phyloP scores from a whole-genome alignment of 768 basidiomycete genomes.

The Gymnopilus junonius region DNA sequence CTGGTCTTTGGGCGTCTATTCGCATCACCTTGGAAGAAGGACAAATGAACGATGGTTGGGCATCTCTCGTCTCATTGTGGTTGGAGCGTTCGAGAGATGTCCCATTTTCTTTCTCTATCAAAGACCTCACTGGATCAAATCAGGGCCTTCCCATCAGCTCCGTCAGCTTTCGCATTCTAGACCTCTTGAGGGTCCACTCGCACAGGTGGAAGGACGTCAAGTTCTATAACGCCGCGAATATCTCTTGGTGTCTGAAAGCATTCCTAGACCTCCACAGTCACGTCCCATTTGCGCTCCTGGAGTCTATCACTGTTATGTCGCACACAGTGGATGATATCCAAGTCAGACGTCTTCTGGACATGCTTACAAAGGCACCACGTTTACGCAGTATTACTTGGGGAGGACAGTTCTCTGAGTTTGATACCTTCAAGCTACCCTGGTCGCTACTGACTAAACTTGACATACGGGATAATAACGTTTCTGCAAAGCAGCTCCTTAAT shows the following conservation, averaged over 20 bases:
- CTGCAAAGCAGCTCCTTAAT: conserved; percentile 18
- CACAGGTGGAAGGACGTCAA: conserved; percentile 28
- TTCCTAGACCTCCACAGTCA: conserved; percentile 21
- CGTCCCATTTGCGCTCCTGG: conserved; percentile 24
- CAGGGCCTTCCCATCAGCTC: conserved; percentile 5
- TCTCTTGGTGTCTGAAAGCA: conserved; percentile 6
- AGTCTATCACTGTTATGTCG: conserved; percentile 28
- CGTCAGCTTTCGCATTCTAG: conserved; percentile 23
- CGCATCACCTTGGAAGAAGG: neutral
- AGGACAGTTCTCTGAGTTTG: neutral
- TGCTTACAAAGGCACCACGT: conserved; percentile 28
- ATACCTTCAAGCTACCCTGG: conserved; percentile 29
- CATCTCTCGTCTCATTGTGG: conserved; percentile 21
- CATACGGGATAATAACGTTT: conserved; percentile 26
- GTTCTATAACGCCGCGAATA: conserved; percentile 23
- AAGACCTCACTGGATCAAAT: conserved; percentile 7
- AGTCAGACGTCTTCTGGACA: conserved; percentile 17
- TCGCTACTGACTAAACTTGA: conserved; percentile 28
- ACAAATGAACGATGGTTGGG: neutral
- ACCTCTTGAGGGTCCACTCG: conserved; percentile 29
- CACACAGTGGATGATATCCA: conserved; percentile 23
- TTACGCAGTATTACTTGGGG: conserved; percentile 27
- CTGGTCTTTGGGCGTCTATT: conserved; percentile 13
- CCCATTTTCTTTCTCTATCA: conserved; percentile 30
- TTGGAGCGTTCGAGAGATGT: conserved; percentile 28